A percentile compares a stretch with the other conserved stretches of the same genome.
phyloP scores from a whole-genome alignment of 768 basidiomycete species.

The Daedaleopsis nitida region DNA sequence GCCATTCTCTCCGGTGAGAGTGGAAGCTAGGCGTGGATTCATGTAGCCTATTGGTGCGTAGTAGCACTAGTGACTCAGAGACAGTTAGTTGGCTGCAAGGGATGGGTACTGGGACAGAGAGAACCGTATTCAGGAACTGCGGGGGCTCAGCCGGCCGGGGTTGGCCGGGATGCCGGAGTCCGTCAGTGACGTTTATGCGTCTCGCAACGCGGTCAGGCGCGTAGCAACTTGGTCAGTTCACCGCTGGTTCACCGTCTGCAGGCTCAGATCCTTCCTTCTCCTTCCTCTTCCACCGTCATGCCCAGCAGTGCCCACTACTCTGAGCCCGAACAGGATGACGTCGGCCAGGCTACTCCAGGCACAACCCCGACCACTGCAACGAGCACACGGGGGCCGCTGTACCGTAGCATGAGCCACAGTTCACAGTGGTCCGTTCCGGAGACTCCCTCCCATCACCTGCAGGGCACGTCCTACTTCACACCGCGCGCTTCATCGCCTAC shows the following conservation, averaged over 20 bases:
- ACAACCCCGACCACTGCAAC: slow-evolving; percentile 19
- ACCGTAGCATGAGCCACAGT: slow-evolving; percentile 43
- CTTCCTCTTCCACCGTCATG: slow-evolving; percentile 6
- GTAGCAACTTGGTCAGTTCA: slow-evolving; percentile 8
- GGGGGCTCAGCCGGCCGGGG: too few species aligned
- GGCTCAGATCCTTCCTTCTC: slow-evolving; percentile 12
- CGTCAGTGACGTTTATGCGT: slow-evolving; percentile 12
- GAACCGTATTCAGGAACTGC: neutral
- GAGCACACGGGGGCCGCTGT: slow-evolving; percentile 23
- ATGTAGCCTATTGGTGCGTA: too few species aligned
- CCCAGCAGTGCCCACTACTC: slow-evolving; percentile 13
- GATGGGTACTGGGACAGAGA: neutral
- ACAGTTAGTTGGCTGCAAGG: too few species aligned
- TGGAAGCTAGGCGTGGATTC: too few species aligned
- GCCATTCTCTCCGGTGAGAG: too few species aligned
- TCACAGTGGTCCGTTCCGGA: slow-evolving; percentile 63
- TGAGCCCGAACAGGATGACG: slow-evolving; percentile 17
- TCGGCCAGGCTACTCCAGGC: slow-evolving; percentile 12
- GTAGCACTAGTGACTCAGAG: too few species aligned
- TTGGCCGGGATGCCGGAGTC: too few species aligned
- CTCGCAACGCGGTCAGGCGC: slow-evolving; percentile 3
- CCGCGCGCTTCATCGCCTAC: slow-evolving; percentile 48
- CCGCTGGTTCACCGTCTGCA: slow-evolving; percentile 13
- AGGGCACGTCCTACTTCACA: slow-evolving; percentile 69
- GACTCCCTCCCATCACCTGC: slow-evolving; percentile 64